phyloP scores from a whole-genome alignment of 2,329 filamentous ascomycete genomes.

The Pseudogymnoascus sp. region DNA sequence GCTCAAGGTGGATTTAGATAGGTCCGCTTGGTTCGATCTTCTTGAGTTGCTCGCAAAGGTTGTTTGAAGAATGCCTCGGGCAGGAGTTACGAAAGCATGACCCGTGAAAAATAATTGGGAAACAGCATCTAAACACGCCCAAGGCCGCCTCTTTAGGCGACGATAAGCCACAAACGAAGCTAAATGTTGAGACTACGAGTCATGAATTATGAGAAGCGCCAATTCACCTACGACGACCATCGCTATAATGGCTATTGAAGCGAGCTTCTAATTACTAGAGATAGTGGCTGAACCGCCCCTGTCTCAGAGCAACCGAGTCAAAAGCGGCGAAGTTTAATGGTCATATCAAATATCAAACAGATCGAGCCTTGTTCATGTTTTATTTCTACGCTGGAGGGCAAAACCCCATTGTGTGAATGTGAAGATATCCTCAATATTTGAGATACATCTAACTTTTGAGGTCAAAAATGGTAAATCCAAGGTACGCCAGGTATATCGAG shows the following conservation, averaged over 20 bases:
- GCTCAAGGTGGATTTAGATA: constrained; percentile 34
- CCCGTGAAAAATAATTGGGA: not conserved
- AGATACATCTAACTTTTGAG: not conserved
- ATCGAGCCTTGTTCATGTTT: not conserved
- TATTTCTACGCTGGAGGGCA: not conserved
- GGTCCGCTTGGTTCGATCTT: constrained; percentile 56
- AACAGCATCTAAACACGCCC: not conserved
- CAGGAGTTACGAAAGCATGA: not conserved
- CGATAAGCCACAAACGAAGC: not conserved
- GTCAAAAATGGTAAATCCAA: not conserved
- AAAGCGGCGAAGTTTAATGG: not conserved
- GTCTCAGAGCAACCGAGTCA: not conserved
- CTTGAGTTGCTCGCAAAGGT: constrained; percentile 55
- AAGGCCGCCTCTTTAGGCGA: not conserved
- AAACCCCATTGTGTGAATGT: not conserved
- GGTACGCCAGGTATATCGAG: not conserved
- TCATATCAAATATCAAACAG: not conserved
- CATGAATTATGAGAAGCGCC: not conserved
- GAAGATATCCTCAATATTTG: not conserved
- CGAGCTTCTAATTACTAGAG: not conserved
- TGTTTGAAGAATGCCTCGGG: constrained; percentile 15
- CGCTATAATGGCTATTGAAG: not conserved
- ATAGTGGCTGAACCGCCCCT: not conserved
- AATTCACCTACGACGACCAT: not conserved
- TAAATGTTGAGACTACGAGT: not conserved